Percentiles rank a stretch among this genome's conserved stretches.
phyloP scores from a whole-genome alignment of 805 yeast species.

The Clavispora asparagi region DNA sequence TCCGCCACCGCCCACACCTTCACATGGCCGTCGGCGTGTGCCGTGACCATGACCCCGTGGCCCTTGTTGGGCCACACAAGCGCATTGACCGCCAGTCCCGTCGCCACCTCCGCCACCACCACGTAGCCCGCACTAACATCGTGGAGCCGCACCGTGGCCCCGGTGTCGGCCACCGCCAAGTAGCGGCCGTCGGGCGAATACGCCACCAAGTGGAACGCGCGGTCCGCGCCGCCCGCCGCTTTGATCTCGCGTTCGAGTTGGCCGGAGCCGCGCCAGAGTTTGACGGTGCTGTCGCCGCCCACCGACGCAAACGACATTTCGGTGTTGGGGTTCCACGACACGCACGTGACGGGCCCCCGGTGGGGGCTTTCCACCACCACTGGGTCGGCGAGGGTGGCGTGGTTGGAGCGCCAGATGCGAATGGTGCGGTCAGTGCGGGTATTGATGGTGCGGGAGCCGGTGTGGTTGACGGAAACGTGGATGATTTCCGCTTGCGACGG shows the following conservation, averaged over 20 bases:
- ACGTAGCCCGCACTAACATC: conserved; percentile 27
- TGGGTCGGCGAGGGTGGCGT: conserved; percentile 29
- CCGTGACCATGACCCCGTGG: conserved; percentile 29
- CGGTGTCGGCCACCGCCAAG: conserved; percentile 40
- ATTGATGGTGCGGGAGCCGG: conserved; percentile 39
- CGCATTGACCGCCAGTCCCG: conserved; percentile 32
- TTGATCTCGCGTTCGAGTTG: conserved; percentile 10
- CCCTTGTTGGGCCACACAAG: conserved; percentile 44
- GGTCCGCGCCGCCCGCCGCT: conserved; percentile 21
- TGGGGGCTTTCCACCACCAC: conserved; percentile 39
- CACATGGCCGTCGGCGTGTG: conserved; percentile 44
- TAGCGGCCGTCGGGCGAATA: conserved; percentile 46
- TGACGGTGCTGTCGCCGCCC: conserved; percentile 42
- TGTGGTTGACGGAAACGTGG: conserved; percentile 32
- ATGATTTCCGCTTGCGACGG: conserved; percentile 27
- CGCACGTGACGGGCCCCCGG: conserved; percentile 29
- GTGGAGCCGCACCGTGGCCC: conserved; percentile 31
- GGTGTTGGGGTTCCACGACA: conserved; percentile 47
- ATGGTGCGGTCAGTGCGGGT: conserved; percentile 41
- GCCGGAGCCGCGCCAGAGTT: conserved; percentile 21
- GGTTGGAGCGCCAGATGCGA: conserved; percentile 32
- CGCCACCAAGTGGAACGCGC: conserved; percentile 15
- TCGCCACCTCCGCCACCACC: conserved; percentile 17
- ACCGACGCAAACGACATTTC: conserved; percentile 45
- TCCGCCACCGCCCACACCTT: conserved; percentile 15